Conservation (phyloP, 768 basidiomycete species). For the Termitomyces sp. region DNA sequence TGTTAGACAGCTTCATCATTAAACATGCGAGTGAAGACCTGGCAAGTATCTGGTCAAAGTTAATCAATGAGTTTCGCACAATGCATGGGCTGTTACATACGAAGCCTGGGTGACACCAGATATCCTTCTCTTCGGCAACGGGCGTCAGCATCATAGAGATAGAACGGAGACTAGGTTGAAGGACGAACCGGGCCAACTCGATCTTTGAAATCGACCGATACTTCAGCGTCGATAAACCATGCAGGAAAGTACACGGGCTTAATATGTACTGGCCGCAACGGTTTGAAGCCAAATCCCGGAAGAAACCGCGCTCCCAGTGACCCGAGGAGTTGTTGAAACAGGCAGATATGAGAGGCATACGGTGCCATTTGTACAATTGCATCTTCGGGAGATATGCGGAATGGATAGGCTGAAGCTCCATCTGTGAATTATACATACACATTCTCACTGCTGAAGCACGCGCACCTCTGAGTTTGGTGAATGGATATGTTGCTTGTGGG, state of each 20-base stretch:
- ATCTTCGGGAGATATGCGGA: slow-evolving; percentile 43
- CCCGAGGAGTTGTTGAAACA: slow-evolving; percentile 23
- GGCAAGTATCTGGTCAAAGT: slow-evolving; percentile 40
- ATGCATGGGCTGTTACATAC: slow-evolving; percentile 36
- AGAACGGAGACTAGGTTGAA: background rate
- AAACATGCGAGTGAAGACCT: slow-evolving; percentile 28
- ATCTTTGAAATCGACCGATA: slow-evolving; percentile 36
- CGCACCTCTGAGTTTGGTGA: slow-evolving; percentile 37
- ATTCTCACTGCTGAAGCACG: background rate
- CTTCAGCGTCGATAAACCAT: slow-evolving; percentile 60
- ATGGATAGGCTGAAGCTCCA: slow-evolving; percentile 45
- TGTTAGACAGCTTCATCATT: background rate
- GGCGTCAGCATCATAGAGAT: slow-evolving; percentile 3
- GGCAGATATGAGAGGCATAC: slow-evolving; percentile 26
- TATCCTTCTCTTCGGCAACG: slow-evolving; percentile 25
- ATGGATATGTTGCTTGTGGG: slow-evolving; percentile 25
- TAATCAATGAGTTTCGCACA: slow-evolving; percentile 13
- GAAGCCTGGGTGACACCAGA: slow-evolving; percentile 39
- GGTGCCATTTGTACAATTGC: slow-evolving; percentile 41
- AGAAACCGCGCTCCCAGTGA: slow-evolving; percentile 36
- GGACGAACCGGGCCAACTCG: slow-evolving; percentile 26
- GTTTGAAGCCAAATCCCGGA: slow-evolving; percentile 35
- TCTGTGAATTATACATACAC: slow-evolving; percentile 1
- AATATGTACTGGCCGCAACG: slow-evolving; percentile 44
- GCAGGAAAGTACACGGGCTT: slow-evolving; percentile 60